Percentiles rank a stretch among this genome's conserved stretches.
These are phyloP conservation scores for Scenedesmus sp. DNA, from an alignment of 163 green algal genomes.

Conservation along the genomic window DNA sequence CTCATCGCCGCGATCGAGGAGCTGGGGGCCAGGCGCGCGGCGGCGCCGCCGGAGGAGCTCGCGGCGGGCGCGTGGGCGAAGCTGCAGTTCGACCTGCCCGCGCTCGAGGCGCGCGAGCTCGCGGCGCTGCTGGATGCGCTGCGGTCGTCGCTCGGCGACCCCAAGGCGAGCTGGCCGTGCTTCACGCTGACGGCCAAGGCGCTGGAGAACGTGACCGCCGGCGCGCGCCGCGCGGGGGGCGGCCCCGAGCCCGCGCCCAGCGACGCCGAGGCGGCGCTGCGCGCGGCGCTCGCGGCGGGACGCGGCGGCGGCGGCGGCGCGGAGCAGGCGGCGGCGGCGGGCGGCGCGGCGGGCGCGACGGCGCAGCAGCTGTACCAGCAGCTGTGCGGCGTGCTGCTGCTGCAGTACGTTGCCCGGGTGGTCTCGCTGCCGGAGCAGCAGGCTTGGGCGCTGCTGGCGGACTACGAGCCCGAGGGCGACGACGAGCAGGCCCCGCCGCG, in stretches of 20 bases:
- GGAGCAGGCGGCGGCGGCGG: neutral
- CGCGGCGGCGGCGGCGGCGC: neutral
- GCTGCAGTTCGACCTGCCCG: constrained; percentile 47
- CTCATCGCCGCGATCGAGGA: constrained; percentile 32
- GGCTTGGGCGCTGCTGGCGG: constrained; percentile 44
- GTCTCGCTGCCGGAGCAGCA: constrained; percentile 46
- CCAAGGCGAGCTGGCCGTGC: constrained; percentile 46
- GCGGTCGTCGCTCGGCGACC: neutral
- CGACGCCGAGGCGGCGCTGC: neutral
- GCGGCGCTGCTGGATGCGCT: constrained; percentile 33
- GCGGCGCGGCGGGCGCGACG: neutral
- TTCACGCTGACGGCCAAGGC: constrained; percentile 43
- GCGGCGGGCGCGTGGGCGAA: constrained; percentile 35
- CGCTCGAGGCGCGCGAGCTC: constrained; percentile 36
- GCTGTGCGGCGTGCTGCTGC: constrained; percentile 48
- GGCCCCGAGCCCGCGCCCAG: neutral
- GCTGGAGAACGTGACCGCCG: constrained; percentile 48
- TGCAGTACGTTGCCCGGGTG: constrained; percentile 46
- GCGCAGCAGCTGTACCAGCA: constrained; percentile 40
- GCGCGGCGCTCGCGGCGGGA: too few relatives aligned
- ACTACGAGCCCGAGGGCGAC: neutral
- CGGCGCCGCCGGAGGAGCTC: constrained; percentile 4
- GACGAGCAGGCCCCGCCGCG: too few relatives aligned
- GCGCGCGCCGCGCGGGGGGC: neutral
- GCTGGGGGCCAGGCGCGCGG: neutral